Evolutionary conservation across 2,329 filamentous ascomycete species (phyloP).

Genomic region (Huntiella moniliformis): DNA sequence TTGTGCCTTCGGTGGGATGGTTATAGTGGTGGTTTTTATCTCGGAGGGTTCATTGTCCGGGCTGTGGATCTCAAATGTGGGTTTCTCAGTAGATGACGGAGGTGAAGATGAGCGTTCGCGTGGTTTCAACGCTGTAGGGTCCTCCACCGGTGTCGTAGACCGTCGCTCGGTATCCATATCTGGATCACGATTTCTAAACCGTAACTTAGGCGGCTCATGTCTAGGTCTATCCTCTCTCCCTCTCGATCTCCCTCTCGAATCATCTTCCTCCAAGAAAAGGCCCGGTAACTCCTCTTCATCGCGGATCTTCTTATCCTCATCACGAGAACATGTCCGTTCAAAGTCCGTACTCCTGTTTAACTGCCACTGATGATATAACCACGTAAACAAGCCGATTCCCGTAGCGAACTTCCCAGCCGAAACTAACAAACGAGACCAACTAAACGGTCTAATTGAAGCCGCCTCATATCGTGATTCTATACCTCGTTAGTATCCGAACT

Average conservation of each 20-base stretch:
- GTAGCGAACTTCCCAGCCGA: constrained; percentile 5
- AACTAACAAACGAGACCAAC: constrained; percentile 3
- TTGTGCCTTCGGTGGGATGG: too few relatives aligned
- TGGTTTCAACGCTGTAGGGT: background rate
- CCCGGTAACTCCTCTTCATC: background rate
- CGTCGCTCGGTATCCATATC: background rate
- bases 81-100: background rate
- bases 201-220: background rate
- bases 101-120: background rate
- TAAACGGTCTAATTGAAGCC: constrained; percentile 3
- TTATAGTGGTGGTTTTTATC: too few relatives aligned
- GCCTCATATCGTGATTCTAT: constrained; percentile 8
- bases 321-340: background rate
- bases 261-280: background rate
- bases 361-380: constrained; percentile 8
- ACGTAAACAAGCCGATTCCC: constrained; percentile 6
- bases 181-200: background rate
- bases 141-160: background rate
- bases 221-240: background rate
- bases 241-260: background rate
- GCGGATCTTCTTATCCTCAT: background rate
- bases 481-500: background rate
- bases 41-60: too few relatives aligned
- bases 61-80: background rate
- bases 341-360: background rate